These are phyloP conservation scores for Quercus wislizeni DNA, from an alignment of 306 rosid genomes.

Conservation along the genomic window DNA sequence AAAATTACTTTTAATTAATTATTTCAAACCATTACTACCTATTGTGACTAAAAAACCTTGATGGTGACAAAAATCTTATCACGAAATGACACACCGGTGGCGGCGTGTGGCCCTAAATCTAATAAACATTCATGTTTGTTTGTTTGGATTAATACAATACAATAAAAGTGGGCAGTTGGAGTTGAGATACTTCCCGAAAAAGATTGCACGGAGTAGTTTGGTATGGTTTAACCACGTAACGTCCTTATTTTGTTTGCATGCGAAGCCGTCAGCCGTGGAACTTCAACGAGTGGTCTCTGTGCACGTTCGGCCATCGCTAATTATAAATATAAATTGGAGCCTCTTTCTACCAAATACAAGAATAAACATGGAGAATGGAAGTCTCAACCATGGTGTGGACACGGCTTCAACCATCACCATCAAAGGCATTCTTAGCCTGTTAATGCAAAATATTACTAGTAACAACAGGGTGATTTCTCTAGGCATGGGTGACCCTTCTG, in stretches of 20 bases:
- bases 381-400: conserved; percentile 35
- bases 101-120: too few species aligned
- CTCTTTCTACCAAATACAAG: not conserved
- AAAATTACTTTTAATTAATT: too few species aligned
- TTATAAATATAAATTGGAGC: not conserved
- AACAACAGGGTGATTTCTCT: conserved; percentile 57
- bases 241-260: conserved; percentile 15
- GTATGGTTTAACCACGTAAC: not conserved
- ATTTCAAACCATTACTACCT: too few species aligned
- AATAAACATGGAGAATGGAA: too few species aligned
- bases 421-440: conserved; percentile 70
- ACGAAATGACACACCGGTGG: too few species aligned
- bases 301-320: conserved; percentile 11
- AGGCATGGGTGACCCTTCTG: conserved; percentile 92
- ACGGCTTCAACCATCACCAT: conserved; percentile 69
- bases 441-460: conserved; percentile 35
- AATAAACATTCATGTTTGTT: too few species aligned
- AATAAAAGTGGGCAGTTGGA: too few species aligned
- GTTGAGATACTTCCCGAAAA: too few species aligned
- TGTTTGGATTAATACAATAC: too few species aligned
- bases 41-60: too few species aligned
- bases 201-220: too few species aligned
- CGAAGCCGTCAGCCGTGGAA: not conserved
- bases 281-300: conserved; percentile 36
- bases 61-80: too few species aligned